Base-by-base conservation (phyloP, 1,284 basidiomycete species). In the Cronartium quercuum region DNA sequence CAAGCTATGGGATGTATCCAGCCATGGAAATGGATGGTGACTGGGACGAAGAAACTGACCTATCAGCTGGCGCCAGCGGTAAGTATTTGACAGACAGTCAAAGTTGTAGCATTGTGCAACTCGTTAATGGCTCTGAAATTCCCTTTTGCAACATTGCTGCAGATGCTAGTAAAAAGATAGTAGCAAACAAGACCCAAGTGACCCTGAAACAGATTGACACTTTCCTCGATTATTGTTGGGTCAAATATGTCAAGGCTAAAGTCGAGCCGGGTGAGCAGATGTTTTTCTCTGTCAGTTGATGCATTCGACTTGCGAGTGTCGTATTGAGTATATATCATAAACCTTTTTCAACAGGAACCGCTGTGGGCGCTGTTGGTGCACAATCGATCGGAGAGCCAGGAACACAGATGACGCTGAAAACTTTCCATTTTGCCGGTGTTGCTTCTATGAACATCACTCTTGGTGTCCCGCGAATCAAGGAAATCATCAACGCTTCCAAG, bases 371-470 rank as follows among this genome's bases (percentile, higher is more conserved):
- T 18, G 93, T 99, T 62, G 96, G 96, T 18, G 96, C 96, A 0
- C 96, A 99, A 82, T 98, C 96, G 6, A 98, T 99, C 78, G 96
- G 96, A 82, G 96, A 99, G 83, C 96, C 96, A 1, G 96, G 96
- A 74, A 99, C 96, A 2, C 96, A 99, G 81, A 98, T 99, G 96
- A 98, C 96, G 6, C 83, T 98, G 78, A 99, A 98, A 84, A 98
- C 96, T 76, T 99, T 99, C 88, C 96, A 99, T 86, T 98, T 98
- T 84, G 96, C 96, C 80, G 96, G 96, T 85, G 94, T 99, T 77
- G 96, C 96, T 12, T 96, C 94, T 42, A 99, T 98, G 96, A 98
- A 98, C 84, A 93, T 99, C 78, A 99, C 96, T 0, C 88, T 98
- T 55, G 96, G 96, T 85, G 96, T 98, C 12, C 96, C 96, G 29